These are phyloP conservation scores for Pisolithus marmoratus DNA, from an alignment of 768 basidiomycete genomes.

Conservation along the genomic window DNA sequence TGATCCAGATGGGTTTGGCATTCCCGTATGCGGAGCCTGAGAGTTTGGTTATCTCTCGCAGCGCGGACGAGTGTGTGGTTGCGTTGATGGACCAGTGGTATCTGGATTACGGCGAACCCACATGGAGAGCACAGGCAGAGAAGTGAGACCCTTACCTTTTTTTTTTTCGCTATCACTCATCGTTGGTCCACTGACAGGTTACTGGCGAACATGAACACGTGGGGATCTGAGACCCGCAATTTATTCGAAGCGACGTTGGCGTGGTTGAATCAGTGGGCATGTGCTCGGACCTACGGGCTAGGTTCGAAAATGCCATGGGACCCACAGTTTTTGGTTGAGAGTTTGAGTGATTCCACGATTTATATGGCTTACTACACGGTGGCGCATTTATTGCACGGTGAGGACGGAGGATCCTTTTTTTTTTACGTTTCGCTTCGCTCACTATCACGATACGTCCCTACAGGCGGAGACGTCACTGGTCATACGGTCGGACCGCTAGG, in stretches of 20 bases:
- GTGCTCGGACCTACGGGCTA: conserved; percentile 94
- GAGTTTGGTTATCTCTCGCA: conserved; percentile 80
- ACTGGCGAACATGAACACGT: conserved; percentile 83
- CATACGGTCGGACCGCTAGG: conserved; percentile 74
- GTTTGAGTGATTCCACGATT: conserved; percentile 93
- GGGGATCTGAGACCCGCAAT: conserved; percentile 87
- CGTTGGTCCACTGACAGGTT: conserved; percentile 39
- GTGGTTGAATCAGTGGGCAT: conserved; percentile 99
- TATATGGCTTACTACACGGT: conserved; percentile 99
- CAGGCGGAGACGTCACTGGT: conserved; percentile 74
- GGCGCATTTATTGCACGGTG: conserved; percentile 84
- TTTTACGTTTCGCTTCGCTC: background rate
- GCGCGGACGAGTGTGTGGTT: conserved; percentile 96
- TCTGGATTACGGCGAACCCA: conserved; percentile 88
- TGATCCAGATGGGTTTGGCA: conserved; percentile 75
- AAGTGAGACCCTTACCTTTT: conserved; percentile 45
- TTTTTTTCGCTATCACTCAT: background rate
- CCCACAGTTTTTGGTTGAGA: conserved; percentile 92
- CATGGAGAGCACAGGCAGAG: conserved; percentile 85
- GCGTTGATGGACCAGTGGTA: conserved; percentile 99
- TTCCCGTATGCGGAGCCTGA: conserved; percentile 96
- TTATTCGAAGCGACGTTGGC: conserved; percentile 85
- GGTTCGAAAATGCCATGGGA: conserved; percentile 98
- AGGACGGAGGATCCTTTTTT: conserved; percentile 16
- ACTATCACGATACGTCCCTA: background rate